These are phyloP conservation scores for Magnolia kwangsiensis DNA, from an alignment of 164 flowering plant species.

Conservation along the genomic window DNA sequence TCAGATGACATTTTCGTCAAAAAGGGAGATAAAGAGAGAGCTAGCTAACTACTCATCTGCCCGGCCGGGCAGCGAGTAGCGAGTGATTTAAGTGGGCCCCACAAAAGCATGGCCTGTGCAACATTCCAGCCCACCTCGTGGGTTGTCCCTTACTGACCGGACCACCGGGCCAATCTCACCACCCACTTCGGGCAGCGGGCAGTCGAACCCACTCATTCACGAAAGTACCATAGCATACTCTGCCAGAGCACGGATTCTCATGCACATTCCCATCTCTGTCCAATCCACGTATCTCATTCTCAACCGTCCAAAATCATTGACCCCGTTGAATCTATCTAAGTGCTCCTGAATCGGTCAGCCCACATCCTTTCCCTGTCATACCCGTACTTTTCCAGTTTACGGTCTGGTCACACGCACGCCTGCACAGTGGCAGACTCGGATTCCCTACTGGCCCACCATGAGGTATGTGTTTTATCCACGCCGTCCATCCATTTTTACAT, in stretches of 20 bases:
- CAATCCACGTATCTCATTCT: not conserved
- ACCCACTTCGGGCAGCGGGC: slow-evolving; percentile 17
- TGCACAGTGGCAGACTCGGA: too few relatives aligned
- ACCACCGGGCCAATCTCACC: slow-evolving; percentile 15
- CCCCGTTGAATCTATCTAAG: too few relatives aligned
- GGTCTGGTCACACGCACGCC: too few relatives aligned
- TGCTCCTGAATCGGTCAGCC: too few relatives aligned
- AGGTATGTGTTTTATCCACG: too few relatives aligned
- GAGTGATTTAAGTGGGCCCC: not conserved
- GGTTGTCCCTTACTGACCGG: slow-evolving; percentile 28
- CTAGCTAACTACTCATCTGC: not conserved
- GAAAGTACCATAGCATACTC: not conserved
- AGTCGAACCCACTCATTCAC: not conserved
- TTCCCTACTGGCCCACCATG: too few relatives aligned
- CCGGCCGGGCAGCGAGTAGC: not conserved
- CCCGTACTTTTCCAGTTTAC: too few relatives aligned
- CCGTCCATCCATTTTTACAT: too few relatives aligned
- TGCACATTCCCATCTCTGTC: not conserved
- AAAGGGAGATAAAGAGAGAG: too few relatives aligned
- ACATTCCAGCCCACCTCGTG: slow-evolving; percentile 13
- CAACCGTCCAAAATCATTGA: not conserved
- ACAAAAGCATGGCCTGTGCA: not conserved
- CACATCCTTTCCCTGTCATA: too few relatives aligned
- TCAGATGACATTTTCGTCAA: too few relatives aligned
- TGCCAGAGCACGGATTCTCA: not conserved